Conservation (phyloP, 2,329 filamentous ascomycete genomes). For the Colletotrichum plurivorum region DNA sequence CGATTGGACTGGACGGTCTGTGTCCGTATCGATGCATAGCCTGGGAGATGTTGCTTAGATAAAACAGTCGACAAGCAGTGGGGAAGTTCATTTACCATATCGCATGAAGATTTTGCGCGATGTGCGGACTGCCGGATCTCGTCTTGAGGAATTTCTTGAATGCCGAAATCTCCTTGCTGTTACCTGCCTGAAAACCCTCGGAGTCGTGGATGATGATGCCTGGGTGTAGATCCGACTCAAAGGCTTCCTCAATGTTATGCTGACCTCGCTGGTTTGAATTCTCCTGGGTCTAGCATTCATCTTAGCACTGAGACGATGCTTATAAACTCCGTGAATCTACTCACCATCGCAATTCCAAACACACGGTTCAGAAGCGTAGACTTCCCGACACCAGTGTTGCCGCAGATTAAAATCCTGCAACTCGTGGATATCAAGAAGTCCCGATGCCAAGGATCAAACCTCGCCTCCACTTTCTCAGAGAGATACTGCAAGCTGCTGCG, state of each 20-base stretch:
- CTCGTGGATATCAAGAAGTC: slow-evolving; percentile 9
- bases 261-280: slow-evolving; percentile 44
- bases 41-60: slow-evolving; percentile 22
- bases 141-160: slow-evolving; percentile 46
- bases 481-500: not conserved
- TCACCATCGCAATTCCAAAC: slow-evolving; percentile 43
- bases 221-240: slow-evolving; percentile 46
- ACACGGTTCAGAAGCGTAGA: slow-evolving; percentile 47
- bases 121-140: slow-evolving; percentile 34
- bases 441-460: not conserved
- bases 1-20: slow-evolving; percentile 45
- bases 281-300: slow-evolving; percentile 40
- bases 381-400: slow-evolving; percentile 47
- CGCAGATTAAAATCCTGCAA: slow-evolving; percentile 45
- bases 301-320: not conserved
- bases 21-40: slow-evolving; percentile 46
- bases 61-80: not conserved
- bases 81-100: slow-evolving; percentile 42
- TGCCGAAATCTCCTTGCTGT: slow-evolving; percentile 43
- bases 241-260: slow-evolving; percentile 47
- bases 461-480: not conserved
- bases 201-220: slow-evolving; percentile 48
- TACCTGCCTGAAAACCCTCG: slow-evolving; percentile 45
- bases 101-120: slow-evolving; percentile 43
- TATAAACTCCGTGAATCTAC: not conserved